These are phyloP conservation scores for Anisodus tanguticus DNA, from an alignment of 257 asterid genomes.

Conservation along the genomic window DNA sequence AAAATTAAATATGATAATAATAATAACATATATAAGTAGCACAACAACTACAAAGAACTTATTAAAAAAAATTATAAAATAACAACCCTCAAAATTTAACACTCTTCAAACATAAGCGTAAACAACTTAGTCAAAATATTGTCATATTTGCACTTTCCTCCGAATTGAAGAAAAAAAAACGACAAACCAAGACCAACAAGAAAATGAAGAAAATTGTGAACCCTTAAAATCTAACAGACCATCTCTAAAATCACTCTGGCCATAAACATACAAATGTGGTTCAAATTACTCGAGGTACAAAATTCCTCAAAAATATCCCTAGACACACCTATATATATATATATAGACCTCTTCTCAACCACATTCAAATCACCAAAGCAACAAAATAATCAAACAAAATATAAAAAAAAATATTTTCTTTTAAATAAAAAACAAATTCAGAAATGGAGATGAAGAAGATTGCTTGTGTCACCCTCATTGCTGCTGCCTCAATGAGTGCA, in stretches of 20 bases:
- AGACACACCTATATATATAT: background rate
- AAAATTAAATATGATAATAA: background rate
- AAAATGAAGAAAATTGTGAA: background rate
- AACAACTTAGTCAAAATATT: background rate
- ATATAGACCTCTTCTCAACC: background rate
- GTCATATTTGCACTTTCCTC: background rate
- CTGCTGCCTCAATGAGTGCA: constrained; percentile 48
- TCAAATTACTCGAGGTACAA: background rate
- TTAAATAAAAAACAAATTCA: background rate
- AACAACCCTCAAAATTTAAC: no score
- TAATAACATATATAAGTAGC: no score
- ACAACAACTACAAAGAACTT: no score
- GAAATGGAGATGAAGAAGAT: constrained; percentile 56
- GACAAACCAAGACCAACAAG: background rate
- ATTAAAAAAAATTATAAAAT: no score
- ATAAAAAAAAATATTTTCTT: background rate
- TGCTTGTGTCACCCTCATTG: constrained; percentile 39
- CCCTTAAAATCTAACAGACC: background rate
- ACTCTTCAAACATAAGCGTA: background rate
- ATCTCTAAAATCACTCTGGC: constrained; percentile 15
- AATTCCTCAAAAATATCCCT: background rate
- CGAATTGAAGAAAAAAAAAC: background rate
- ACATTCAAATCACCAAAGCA: background rate
- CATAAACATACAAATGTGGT: constrained; percentile 7
- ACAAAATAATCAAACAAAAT: constrained; percentile 5